Base-by-base conservation (phyloP, 1,284 basidiomycete genomes). In the Cutaneotrichosporon sp. region DNA sequence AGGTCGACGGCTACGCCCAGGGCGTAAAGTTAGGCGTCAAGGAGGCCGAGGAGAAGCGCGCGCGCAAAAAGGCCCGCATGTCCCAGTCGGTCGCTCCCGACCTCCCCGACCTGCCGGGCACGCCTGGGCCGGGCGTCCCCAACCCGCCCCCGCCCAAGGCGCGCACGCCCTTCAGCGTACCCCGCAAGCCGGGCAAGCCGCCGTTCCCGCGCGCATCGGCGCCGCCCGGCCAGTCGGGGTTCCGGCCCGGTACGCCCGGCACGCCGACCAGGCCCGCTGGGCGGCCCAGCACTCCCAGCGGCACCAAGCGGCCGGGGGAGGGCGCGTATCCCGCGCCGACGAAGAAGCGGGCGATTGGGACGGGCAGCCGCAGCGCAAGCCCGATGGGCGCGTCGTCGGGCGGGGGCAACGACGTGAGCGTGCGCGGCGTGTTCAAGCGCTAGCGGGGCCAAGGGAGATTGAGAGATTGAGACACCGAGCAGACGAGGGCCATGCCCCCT, bases 11-110 rank as follows among this genome's bases (percentile, higher is more conserved):
- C 13, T 78, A 78, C 56, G 62, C 60, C 4, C 56, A 58, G 8
- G 74, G 73, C 11, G 64, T 65, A 47, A 76, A 78, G 60, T 38
- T 65, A 4, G 76, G 76, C 38, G 66, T 67, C 20, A 55, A 56
- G 31, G 66, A 62, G 45, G 66, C 66, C 42, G 62, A 67, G 53
- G 66, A 60, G 50, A 33, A 33, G 29, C 63, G 66, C 1, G 51
- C 45, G 42, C 60, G 63, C 25, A 64, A 64, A 31, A 64, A 62
- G 58, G 55, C 54, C 10, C 59, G 66, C 4, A 53, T 64, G 36
- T 57, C 53, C 38, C 62, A 64, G 42, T 54, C 49, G n/a, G 58
- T 67, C 22, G 63, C 62, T 9, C 66, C 66, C 25, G 66, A 67
- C 27, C 55, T 62, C 10, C 62, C 64, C 22, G 64, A 66, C 43